These are phyloP conservation scores for Pachyrhizus erosus DNA, from an alignment of 306 rosid species.

Conservation along the genomic window DNA sequence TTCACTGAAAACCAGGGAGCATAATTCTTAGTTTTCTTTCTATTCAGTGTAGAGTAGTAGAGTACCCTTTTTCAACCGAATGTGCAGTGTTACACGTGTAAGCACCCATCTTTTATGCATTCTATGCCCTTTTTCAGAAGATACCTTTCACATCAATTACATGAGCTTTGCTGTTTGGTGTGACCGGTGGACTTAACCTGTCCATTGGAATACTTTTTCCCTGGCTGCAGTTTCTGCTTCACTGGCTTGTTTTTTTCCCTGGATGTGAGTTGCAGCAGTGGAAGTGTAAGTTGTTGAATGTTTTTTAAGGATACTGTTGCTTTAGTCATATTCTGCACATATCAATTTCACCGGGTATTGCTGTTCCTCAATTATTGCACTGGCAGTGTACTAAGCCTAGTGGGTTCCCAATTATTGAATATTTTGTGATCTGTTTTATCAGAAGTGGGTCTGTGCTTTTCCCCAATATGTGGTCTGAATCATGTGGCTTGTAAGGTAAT, in stretches of 20 bases:
- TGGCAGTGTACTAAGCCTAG: slow-evolving; percentile 27
- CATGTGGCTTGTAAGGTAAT: slow-evolving; percentile 46
- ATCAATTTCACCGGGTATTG: slow-evolving; percentile 39
- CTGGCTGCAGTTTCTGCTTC: slow-evolving; percentile 14
- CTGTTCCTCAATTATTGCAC: slow-evolving; percentile 41
- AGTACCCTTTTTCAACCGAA: slow-evolving; percentile 49
- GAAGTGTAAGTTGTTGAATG: slow-evolving; percentile 50
- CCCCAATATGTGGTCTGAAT: slow-evolving; percentile 2
- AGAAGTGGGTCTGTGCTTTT: slow-evolving; percentile 37
- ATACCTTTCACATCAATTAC: slow-evolving; percentile 50
- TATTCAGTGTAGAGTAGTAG: slow-evolving; percentile 32
- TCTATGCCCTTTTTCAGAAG: slow-evolving; percentile 38
- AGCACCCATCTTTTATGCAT: slow-evolving; percentile 50
- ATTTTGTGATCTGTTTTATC: slow-evolving; percentile 23
- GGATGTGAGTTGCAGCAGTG: slow-evolving; percentile 38
- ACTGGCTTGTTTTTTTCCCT: slow-evolving; percentile 1
- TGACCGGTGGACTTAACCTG: slow-evolving; percentile 47
- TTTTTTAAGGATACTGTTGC: slow-evolving; percentile 29
- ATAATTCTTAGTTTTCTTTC: slow-evolving; percentile 49
- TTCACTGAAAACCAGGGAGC: slow-evolving; percentile 83
- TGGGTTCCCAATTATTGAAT: slow-evolving; percentile 43
- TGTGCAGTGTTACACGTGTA: slow-evolving; percentile 60
- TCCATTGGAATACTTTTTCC: slow-evolving; percentile 38
- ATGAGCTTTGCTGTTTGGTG: slow-evolving; percentile 53
- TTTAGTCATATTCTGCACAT: slow-evolving; percentile 17